These are phyloP conservation scores for Gnaphalium uliginosum DNA, from an alignment of 129 eudicot genomes.

Conservation along the genomic window DNA sequence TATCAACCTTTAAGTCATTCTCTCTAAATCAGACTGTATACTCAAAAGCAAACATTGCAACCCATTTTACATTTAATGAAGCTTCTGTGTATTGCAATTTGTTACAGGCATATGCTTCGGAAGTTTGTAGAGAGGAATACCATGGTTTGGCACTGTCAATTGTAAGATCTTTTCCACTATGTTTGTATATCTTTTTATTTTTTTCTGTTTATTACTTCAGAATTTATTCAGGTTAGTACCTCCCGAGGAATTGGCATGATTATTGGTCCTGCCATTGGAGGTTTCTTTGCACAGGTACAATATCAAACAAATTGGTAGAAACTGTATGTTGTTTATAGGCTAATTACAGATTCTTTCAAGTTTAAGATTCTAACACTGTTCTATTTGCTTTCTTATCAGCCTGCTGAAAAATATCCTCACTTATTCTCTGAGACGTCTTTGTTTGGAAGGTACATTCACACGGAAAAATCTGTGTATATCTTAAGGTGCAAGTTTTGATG, in stretches of 20 bases:
- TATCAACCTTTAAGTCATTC: too few species aligned
- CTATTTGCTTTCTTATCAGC: conserved; percentile 26
- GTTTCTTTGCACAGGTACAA: conserved; percentile 42
- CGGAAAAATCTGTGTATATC: not conserved
- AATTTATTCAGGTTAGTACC: conserved; percentile 33
- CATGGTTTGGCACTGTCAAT: conserved; percentile 36
- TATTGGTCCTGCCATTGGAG: conserved; percentile 51
- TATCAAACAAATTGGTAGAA: not conserved
- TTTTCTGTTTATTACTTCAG: not conserved
- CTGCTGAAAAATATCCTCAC: conserved; percentile 40
- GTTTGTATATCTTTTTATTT: not conserved
- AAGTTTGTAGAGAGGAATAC: conserved; percentile 38
- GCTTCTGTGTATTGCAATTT: conserved; percentile 13
- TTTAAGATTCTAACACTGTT: not conserved
- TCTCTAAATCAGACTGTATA: not conserved
- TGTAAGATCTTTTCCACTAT: conserved; percentile 23
- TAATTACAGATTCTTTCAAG: not conserved
- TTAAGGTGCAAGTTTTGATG: not conserved
- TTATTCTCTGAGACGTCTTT: conserved; percentile 31
- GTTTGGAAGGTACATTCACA: conserved; percentile 40
- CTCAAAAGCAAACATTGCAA: not conserved
- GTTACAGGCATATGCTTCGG: conserved; percentile 39
- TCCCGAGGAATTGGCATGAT: conserved; percentile 43
- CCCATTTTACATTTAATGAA: not conserved
- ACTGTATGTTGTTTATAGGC: not conserved